A percentile compares a stretch with the other conserved stretches of the same genome.
Evolutionary conservation across 2,329 filamentous ascomycete species (phyloP).

Genomic region (Boeremia exigua): DNA sequence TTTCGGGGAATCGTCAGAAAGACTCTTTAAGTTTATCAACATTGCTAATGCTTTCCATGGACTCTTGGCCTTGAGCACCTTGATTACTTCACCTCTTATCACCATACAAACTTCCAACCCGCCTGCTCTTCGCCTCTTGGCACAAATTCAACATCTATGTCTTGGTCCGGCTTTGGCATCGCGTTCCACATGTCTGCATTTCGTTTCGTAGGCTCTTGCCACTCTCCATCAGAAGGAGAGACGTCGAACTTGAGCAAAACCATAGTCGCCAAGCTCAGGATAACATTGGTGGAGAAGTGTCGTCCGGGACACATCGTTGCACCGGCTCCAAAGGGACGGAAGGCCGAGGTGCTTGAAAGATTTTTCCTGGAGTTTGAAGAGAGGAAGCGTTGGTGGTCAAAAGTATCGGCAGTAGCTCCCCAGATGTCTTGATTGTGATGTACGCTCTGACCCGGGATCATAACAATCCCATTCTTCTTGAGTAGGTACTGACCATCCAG

Average conservation of each 20-base stretch:
- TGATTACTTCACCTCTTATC: background rate
- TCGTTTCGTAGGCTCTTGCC: slow-evolving; percentile 29
- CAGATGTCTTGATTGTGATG: slow-evolving; percentile 43
- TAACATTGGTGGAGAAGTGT: slow-evolving; percentile 47
- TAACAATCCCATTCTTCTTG: slow-evolving; percentile 44
- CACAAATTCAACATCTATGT: slow-evolving; percentile 26
- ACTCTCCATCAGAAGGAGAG: slow-evolving; percentile 23
- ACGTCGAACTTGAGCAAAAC: slow-evolving; percentile 45
- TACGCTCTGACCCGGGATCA: slow-evolving; percentile 45
- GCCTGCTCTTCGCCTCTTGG: slow-evolving; percentile 5
- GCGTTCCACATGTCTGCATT: slow-evolving; percentile 42
- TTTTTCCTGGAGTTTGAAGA: slow-evolving; percentile 17
- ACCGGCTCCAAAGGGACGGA: slow-evolving; percentile 46
- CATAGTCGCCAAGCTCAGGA: slow-evolving; percentile 42
- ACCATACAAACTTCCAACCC: slow-evolving; percentile 34
- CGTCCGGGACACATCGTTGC: slow-evolving; percentile 47
- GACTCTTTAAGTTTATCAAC: background rate
- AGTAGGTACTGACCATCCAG: slow-evolving; percentile 43
- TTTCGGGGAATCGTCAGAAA: background rate
- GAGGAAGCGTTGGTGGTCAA: slow-evolving; percentile 45
- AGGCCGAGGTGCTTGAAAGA: slow-evolving; percentile 33
- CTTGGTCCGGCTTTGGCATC: slow-evolving; percentile 40
- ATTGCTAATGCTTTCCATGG: background rate
- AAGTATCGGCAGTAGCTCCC: slow-evolving; percentile 39
- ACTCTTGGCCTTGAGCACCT: background rate